Evolutionary conservation across 495 filamentous ascomycete species (phyloP), one percentile per base, ranked within the genome.

Genomic region (Extremus antarcticus): DNA sequence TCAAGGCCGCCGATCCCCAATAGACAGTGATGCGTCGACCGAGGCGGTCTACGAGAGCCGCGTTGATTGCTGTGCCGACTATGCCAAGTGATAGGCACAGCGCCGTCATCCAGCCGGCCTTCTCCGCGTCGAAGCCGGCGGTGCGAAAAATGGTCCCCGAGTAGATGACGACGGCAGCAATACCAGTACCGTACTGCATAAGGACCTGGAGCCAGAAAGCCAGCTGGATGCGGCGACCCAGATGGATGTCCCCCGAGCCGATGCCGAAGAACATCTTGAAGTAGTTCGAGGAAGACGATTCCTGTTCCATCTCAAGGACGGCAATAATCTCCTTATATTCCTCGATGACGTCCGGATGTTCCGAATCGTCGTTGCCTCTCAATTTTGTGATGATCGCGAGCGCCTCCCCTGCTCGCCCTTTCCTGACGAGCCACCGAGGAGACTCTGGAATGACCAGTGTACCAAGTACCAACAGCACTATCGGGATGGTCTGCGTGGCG

Each of bases 171-270:
- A 67, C 51, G 0, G 55, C 66, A 0, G 66, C 66, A 15, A 69
- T 67, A 4, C 66, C 66, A 17, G 60, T 58, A 20, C 25, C 53
- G 53, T 57, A 63, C 39, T 70, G 65, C 15, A 65, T 64, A 15
- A 70, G 47, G 24, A 69, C 58, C 35, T 70, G 68, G 0, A 70
- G 57, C 66, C 68, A 69, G 47, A 70, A 58, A 0, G 60, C 68
- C 22, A 70, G 55, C 41, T 69, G 66, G 1, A 69, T 58, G 38
- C 68, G 66, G 16, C 68, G 59, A 13, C 57, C 61, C 47, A 65
- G 60, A 48, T 70, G 68, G 13, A 70, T 35, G 38, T 65, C 50
- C 10, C 61, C 68, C 4, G 54, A 60, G 0, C 58, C 54, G 55
- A 65, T 60, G 19, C 64, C 66, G 11, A 66, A 60, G 38, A 69